phyloP scores from a whole-genome alignment of 108 stramenopile genomes.

The Chaetoceros tenuissimus region DNA sequence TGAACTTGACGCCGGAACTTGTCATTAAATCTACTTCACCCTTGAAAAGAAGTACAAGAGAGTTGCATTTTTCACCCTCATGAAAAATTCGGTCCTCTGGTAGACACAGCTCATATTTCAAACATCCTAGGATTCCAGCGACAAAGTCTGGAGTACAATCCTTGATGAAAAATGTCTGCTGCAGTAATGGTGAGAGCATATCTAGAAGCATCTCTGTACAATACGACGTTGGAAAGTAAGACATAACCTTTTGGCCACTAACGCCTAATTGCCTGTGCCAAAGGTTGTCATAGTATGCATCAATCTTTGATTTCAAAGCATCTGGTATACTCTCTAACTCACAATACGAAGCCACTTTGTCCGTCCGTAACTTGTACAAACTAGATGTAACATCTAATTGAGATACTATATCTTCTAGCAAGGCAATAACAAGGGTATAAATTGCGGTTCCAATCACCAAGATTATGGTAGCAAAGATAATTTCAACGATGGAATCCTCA shows the following conservation, averaged over 20 bases:
- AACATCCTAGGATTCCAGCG: constrained; percentile 9
- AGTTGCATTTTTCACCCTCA: constrained; percentile 25
- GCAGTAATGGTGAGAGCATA: constrained; percentile 13
- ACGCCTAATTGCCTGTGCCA: constrained; percentile 43
- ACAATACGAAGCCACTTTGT: constrained; percentile 24
- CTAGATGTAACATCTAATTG: constrained; percentile 52
- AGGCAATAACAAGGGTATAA: constrained; percentile 41
- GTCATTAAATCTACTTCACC: constrained; percentile 30
- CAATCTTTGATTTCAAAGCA: constrained; percentile 18
- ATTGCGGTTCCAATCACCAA: constrained; percentile 35
- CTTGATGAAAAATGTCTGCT: constrained; percentile 26
- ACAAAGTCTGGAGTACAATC: constrained; percentile 21
- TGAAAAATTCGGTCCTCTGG: constrained; percentile 24
- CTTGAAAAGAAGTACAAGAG: constrained; percentile 18
- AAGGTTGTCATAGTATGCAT: constrained; percentile 27
- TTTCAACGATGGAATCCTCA: constrained; percentile 25
- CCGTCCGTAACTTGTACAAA: constrained; percentile 34
- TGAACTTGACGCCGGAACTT: constrained; percentile 29
- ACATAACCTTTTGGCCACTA: constrained; percentile 24
- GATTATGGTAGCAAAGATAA: constrained; percentile 31
- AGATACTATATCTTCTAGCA: constrained; percentile 49
- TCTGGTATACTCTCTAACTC: constrained; percentile 21
- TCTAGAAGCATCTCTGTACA: constrained; percentile 22
- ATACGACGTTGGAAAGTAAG: constrained; percentile 24
- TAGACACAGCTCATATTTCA: constrained; percentile 27